Evolutionary conservation across 495 filamentous ascomycete genomes (phyloP).

Genomic region (Neurospora terricola): DNA sequence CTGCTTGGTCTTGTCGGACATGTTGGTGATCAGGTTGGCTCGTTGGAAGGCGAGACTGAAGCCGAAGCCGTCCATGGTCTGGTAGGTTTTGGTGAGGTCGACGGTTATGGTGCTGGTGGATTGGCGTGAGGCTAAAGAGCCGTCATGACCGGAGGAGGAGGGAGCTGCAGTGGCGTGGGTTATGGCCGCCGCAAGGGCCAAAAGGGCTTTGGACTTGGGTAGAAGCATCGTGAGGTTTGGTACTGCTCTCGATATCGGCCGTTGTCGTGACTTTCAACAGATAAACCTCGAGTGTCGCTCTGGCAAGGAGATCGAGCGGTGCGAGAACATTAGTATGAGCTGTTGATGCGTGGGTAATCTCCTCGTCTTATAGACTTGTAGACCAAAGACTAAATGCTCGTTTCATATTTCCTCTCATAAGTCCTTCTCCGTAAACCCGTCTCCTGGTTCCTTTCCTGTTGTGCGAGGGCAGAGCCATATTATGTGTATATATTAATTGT

Average conservation of each 20-base stretch:
- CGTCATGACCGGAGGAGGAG: neutral
- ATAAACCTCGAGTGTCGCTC: neutral
- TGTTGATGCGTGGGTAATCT: neutral
- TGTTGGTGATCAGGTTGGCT: slow-evolving; percentile 41
- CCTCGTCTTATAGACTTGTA: neutral
- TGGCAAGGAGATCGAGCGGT: neutral
- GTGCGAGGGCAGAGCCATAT: neutral
- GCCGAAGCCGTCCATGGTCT: slow-evolving; percentile 44
- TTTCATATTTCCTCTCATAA: neutral
- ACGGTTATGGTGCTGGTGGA: slow-evolving; percentile 30
- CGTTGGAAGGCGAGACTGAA: slow-evolving; percentile 45
- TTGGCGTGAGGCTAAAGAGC: slow-evolving; percentile 17
- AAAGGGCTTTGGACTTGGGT: slow-evolving; percentile 3
- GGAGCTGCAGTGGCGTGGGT: neutral
- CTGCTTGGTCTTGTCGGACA: slow-evolving; percentile 35
- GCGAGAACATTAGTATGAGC: neutral
- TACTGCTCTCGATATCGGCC: neutral
- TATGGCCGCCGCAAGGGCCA: slow-evolving; percentile 6
- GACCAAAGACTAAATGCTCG: neutral
- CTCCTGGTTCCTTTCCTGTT: neutral
- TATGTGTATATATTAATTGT: neutral
- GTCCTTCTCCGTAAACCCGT: neutral
- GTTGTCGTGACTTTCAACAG: neutral
- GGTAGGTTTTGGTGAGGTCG: slow-evolving; percentile 31
- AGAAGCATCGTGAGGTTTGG: neutral